These are phyloP conservation scores for Xanthoconium separans DNA, from an alignment of 1,284 basidiomycete genomes.

Conservation along the genomic window DNA sequence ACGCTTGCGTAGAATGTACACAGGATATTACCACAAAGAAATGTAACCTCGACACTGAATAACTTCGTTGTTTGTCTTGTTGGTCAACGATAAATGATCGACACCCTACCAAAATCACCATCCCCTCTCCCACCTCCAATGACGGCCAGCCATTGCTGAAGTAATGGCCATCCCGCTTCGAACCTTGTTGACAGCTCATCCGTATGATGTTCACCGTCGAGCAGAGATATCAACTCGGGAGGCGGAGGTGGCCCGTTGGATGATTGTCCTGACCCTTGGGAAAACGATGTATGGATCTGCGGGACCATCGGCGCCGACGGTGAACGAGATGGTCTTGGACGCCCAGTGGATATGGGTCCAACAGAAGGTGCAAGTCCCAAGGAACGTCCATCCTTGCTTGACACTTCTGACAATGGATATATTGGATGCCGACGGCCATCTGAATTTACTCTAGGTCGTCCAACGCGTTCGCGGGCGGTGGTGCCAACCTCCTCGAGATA, in stretches of 20 bases:
- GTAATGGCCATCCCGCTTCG: slow-evolving; percentile 79
- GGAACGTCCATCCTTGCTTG: slow-evolving; percentile 24
- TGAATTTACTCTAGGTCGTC: slow-evolving; percentile 31
- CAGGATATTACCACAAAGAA: background rate
- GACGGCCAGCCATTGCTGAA: slow-evolving; percentile 72
- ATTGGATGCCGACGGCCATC: slow-evolving; percentile 27
- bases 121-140: slow-evolving; percentile 58
- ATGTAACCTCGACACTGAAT: background rate
- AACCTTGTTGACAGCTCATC: slow-evolving; percentile 87
- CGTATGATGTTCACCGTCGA: slow-evolving; percentile 89
- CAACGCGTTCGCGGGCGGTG: slow-evolving; percentile 19
- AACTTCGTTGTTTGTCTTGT: background rate
- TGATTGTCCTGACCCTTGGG: slow-evolving; percentile 23
- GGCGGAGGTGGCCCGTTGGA: slow-evolving; percentile 36
- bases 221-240: slow-evolving; percentile 56
- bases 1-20: slow-evolving; percentile 51
- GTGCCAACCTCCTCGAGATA: slow-evolving; percentile 19
- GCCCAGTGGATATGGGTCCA: slow-evolving; percentile 33
- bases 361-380: slow-evolving; percentile 24
- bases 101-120: slow-evolving; percentile 49
- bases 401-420: slow-evolving; percentile 26
- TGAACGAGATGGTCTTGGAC: slow-evolving; percentile 47
- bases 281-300: slow-evolving; percentile 31
- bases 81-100: slow-evolving; percentile 45
- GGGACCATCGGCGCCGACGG: slow-evolving; percentile 39